Conservation (phyloP, 306 rosid species). For the Acacia confusa region DNA sequence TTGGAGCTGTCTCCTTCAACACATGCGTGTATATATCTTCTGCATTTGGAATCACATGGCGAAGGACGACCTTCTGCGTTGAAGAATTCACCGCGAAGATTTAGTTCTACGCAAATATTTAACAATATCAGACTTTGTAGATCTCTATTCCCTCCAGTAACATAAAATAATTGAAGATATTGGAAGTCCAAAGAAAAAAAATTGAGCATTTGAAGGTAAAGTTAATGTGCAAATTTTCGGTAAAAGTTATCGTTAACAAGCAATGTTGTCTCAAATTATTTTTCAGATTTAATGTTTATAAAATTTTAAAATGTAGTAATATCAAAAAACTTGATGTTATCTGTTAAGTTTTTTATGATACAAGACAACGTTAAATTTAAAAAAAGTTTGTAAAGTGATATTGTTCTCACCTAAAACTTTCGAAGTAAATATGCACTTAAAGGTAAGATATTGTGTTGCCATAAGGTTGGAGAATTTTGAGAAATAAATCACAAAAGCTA, state of each 20-base stretch:
- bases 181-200: not conserved
- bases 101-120: not conserved
- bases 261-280: too few species aligned
- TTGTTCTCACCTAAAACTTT: too few species aligned
- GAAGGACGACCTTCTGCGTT: not conserved
- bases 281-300: too few species aligned
- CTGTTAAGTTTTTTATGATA: too few species aligned
- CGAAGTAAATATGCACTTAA: too few species aligned
- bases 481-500: not conserved
- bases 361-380: accelerated
- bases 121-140: not conserved
- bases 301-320: too few species aligned
- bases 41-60: not conserved
- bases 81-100: not conserved
- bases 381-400: too few species aligned
- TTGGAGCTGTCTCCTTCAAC: not conserved
- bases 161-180: too few species aligned
- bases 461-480: not conserved
- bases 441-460: not conserved
- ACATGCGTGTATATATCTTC: not conserved
- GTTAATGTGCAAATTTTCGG: too few species aligned
- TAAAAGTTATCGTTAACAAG: too few species aligned
- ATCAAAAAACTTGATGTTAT: too few species aligned
- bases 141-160: not conserved
- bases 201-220: not conserved